Conservation (phyloP, 352 stramenopile genomes). For the Phytophthora citricola region DNA sequence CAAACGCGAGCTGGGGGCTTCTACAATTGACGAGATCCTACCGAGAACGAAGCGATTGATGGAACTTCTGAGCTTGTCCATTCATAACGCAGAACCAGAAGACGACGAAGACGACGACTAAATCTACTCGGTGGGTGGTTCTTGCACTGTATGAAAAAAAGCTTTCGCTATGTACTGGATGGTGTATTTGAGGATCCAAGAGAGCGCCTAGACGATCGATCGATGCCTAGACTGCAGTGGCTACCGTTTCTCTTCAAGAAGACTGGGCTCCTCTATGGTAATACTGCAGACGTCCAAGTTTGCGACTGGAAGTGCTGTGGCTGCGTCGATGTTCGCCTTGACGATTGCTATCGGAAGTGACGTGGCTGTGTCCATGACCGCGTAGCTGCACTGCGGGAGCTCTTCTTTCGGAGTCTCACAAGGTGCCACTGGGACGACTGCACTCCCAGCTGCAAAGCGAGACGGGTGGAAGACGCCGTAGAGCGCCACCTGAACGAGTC, state of each 20-base stretch:
- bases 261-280: slow-evolving; percentile 30
- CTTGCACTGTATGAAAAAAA: not conserved
- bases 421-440: slow-evolving; percentile 12
- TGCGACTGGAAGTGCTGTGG: too few relatives aligned
- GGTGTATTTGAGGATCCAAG: slow-evolving; percentile 7
- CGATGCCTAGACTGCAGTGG: slow-evolving; percentile 11
- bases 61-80: slow-evolving; percentile 81
- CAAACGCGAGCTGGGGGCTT: slow-evolving; percentile 78
- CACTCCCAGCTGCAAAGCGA: slow-evolving; percentile 20
- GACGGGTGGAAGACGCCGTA: slow-evolving; percentile 66
- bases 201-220: slow-evolving; percentile 18
- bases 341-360: slow-evolving; percentile 16
- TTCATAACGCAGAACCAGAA: slow-evolving; percentile 47
- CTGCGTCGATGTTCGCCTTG: slow-evolving; percentile 9
- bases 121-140: slow-evolving; percentile 1
- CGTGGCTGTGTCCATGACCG: slow-evolving; percentile 26
- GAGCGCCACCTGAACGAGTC: slow-evolving; percentile 59
- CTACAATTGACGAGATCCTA: slow-evolving; percentile 78
- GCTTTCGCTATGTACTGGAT: too few relatives aligned
- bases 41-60: slow-evolving; percentile 81
- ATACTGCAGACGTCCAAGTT: slow-evolving; percentile 42
- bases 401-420: slow-evolving; percentile 32
- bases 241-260: slow-evolving; percentile 16
- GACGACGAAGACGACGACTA: slow-evolving; percentile 46
- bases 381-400: slow-evolving; percentile 26